Evolutionary conservation across 352 stramenopile genomes (phyloP), one percentile per base, ranked within the genome.

Genomic region (Pythium aquatile): DNA sequence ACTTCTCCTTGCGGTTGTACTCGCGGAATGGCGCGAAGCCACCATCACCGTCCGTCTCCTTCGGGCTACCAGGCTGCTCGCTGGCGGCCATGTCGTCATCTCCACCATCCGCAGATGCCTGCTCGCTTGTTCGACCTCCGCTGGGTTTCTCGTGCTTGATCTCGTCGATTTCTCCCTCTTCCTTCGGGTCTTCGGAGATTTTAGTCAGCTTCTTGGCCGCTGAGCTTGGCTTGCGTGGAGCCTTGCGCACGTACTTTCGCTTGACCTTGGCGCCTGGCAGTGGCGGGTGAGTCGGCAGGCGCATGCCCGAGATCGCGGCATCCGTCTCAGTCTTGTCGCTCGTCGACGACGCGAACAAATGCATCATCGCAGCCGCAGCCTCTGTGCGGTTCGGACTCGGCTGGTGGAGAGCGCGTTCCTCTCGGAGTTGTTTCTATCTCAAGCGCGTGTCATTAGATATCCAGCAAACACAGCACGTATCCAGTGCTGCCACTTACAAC

Each of bases 1-100:
- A 95, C 46, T 95, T 95, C 35, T 95, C 83, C 70, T 95, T 95
- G 52, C 86, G 83, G 61, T 89, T 95, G 77, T 95, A 95, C 71
- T 93, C 84, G 63, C 84, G 77, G 61, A 88, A 93, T 7, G 83
- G 83, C 42, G 89, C 81, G 58, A 87, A 90, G 11, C 62, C 54
- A 29, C 42, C 56, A n/a, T 72, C 63, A 33, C 59, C 64, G 7
- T 63, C 57, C 16, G 51, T 79, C 17, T 66, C 35, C 32, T 67
- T 65, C 1, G 59, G 48, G 8, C 51, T 66, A 0, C 61, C 59
- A 13, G 60, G 44, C 48, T 70, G 46, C 24, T 52, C 46, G 17
- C 46, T 52, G 46, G 20, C 56, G 20, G 20, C 49, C 57, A 65
- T 70, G 20, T 60, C 57, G 20, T 69, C 62, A 8, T 69, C 62